These are phyloP conservation scores for Chaetomiaceae sp. DNA, from an alignment of 2,329 filamentous ascomycete genomes.

Conservation along the genomic window DNA sequence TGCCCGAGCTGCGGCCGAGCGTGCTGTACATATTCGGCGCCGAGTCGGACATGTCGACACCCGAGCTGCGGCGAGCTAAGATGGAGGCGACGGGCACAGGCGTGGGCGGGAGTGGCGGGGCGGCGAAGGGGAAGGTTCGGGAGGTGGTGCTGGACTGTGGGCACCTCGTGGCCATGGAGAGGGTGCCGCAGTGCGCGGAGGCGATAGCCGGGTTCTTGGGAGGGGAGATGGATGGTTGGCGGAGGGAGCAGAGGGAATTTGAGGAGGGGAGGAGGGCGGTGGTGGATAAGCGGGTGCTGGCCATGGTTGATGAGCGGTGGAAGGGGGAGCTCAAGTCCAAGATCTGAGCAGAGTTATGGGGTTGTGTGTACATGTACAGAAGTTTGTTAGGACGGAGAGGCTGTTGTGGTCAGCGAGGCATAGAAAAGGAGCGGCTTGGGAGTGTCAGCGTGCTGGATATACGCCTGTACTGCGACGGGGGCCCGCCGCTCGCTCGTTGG, in stretches of 20 bases:
- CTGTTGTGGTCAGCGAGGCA: neutral
- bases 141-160: constrained; percentile 61
- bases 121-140: constrained; percentile 58
- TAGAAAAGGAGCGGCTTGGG: too few relatives aligned
- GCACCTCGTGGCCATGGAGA: constrained; percentile 81
- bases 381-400: too few relatives aligned
- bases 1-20: constrained; percentile 57
- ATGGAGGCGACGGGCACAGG: constrained; percentile 58
- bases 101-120: constrained; percentile 61
- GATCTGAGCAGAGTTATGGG: neutral
- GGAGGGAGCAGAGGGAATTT: constrained; percentile 50
- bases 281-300: constrained; percentile 46
- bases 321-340: constrained; percentile 24
- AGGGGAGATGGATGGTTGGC: constrained; percentile 52
- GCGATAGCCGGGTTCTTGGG: constrained; percentile 51
- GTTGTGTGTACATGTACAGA: neutral
- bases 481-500: too few relatives aligned
- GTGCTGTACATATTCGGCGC: constrained; percentile 65
- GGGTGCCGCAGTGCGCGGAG: constrained; percentile 59
- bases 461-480: too few relatives aligned
- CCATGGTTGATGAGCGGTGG: constrained; percentile 47
- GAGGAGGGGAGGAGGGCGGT: constrained; percentile 42
- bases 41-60: constrained; percentile 49
- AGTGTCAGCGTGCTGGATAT: too few relatives aligned
- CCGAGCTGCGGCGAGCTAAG: constrained; percentile 49